A percentile compares a stretch with the other conserved stretches of the same genome.
These are phyloP conservation scores for Taxawa tesnikishii DNA, from an alignment of 2,329 filamentous ascomycete genomes.

Conservation along the genomic window DNA sequence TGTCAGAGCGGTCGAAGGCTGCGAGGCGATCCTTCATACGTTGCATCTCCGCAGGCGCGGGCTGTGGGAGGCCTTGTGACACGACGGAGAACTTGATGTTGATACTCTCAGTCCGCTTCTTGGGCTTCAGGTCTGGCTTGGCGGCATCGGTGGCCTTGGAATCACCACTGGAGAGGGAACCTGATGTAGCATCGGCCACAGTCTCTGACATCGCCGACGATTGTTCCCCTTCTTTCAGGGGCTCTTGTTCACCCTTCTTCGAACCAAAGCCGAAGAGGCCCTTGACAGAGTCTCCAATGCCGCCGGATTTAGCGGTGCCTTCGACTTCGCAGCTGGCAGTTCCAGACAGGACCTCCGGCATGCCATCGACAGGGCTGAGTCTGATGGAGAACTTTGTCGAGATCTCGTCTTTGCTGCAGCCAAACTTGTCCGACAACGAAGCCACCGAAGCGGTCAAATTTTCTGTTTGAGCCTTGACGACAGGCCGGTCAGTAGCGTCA, in stretches of 20 bases:
- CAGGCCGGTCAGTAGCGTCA: constrained; percentile 43
- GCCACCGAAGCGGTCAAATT: constrained; percentile 80
- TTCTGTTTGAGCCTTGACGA: constrained; percentile 58
- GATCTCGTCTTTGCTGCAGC: constrained; percentile 65
- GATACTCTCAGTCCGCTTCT: constrained; percentile 40
- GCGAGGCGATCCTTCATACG: constrained; percentile 55
- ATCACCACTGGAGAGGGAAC: constrained; percentile 33
- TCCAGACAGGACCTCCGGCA: constrained; percentile 67
- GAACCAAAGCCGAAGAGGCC: constrained; percentile 90
- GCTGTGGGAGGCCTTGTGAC: constrained; percentile 38
- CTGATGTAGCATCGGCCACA: constrained; percentile 19
- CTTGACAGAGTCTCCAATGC: constrained; percentile 87
- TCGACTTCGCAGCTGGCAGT: constrained; percentile 77
- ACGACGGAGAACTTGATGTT: constrained; percentile 34
- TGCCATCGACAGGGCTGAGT: constrained; percentile 59
- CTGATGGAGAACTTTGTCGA: constrained; percentile 68
- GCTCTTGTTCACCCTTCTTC: constrained; percentile 71
- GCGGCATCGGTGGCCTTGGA: constrained; percentile 25
- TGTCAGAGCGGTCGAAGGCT: constrained; percentile 79
- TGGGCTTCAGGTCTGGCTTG: constrained; percentile 21
- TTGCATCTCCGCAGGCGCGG: constrained; percentile 47
- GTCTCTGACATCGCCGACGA: constrained; percentile 29
- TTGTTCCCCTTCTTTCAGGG: constrained; percentile 46
- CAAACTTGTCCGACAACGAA: constrained; percentile 64
- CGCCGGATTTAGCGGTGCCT: constrained; percentile 56